Base-by-base conservation (phyloP, 192 early-diverging fungal genomes). In the Phycomyces nitens region DNA sequence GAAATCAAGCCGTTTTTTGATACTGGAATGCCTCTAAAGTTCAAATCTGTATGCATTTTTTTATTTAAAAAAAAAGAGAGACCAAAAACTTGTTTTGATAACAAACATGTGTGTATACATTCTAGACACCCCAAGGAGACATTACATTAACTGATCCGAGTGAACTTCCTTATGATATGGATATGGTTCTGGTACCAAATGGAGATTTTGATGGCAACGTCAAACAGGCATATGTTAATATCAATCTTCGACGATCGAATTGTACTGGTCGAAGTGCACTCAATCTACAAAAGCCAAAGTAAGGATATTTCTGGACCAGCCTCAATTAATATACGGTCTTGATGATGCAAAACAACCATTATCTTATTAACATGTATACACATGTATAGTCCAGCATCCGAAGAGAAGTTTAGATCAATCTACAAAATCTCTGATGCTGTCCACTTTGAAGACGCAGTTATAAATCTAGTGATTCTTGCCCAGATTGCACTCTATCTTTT, bases 211-310 rank as follows among this genome's bases (percentile, higher is more conserved):
- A 82, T 43, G 16, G 57, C 8, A 77, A 71, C 56, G 65, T 76
- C 29, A 69, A 62, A 15, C 74, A 74, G 20, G 76, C 80, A 16
- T 80, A 72, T 64, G 65, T 80, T 12, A 82, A 82, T 41, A 75
- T 82, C 54, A 80, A 82, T 24, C 65, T 82, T 29, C 54, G 78
- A 55, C 59, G 78, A 44, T 74, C 73, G 44, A 76, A 77, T 58
- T 82, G 81, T 60, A 77, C 74, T 18, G 81, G 81, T 11, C 65
- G 81, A 15, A 82, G 76, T 42, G 76, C 81, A 15, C 74, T 82
- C 27, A 82, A 77, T 23, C 72, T 77, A 23, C 75, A 69, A 12
- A 56, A 68, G 26, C 78, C 81, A 58, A 82, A 69, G 80, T 78
- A 71, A 44, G 58, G 39, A 2, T 34, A 10, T 10, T 14, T 14